phyloP scores from a whole-genome alignment of 148 eudicot genomes.

The Drosera capensis region DNA sequence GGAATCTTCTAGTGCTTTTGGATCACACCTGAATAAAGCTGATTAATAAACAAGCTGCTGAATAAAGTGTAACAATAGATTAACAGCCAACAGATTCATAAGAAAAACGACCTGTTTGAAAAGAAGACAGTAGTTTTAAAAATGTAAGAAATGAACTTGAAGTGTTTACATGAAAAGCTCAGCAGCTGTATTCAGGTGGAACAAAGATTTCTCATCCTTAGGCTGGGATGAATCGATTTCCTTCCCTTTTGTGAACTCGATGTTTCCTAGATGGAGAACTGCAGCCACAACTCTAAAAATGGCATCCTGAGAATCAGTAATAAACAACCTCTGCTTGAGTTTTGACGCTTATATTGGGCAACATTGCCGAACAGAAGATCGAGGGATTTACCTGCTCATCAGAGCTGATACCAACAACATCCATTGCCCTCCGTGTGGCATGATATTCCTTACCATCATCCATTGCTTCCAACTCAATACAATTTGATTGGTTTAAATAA shows the following conservation, averaged over 20 bases:
- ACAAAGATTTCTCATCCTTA: conserved; percentile 89
- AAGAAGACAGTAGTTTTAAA: not conserved
- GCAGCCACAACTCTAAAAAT: conserved; percentile 95
- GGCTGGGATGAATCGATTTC: conserved; percentile 88
- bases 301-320: conserved; percentile 52
- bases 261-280: conserved; percentile 89
- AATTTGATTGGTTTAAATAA: conserved; percentile 86
- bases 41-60: conserved; percentile 4
- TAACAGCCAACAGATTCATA: not conserved
- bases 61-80: not conserved
- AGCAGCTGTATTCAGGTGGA: conserved; percentile 78
- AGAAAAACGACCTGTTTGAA: not conserved
- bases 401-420: conserved; percentile 77
- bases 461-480: conserved; percentile 69
- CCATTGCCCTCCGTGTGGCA: conserved; percentile 91
- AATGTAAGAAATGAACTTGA: conserved; percentile 5
- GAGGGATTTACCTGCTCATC: conserved; percentile 67
- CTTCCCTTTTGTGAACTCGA: conserved; percentile 80
- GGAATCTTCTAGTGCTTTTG: conserved; percentile 71
- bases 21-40: conserved; percentile 63
- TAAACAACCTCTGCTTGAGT: conserved; percentile 5
- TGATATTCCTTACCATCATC: conserved; percentile 82
- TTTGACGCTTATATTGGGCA: conserved; percentile 1
- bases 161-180: conserved; percentile 76
- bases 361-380: conserved; percentile 1